Evolutionary conservation across 345 rosid species (phyloP).

Genomic region (Bruguiera sexangula): DNA sequence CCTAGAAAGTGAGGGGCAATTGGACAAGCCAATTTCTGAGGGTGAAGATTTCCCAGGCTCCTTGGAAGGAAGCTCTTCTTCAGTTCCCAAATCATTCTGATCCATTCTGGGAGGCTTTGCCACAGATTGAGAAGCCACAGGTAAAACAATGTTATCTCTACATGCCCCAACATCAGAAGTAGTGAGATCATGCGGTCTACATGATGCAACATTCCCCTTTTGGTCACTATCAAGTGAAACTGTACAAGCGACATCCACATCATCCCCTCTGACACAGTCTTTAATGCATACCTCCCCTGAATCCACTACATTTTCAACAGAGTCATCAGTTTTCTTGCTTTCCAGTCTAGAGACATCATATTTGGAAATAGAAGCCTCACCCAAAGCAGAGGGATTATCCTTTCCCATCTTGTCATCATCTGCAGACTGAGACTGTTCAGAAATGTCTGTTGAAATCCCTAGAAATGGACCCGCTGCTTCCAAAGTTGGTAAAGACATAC

Average conservation of each 20-base stretch:
- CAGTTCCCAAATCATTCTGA: constrained; percentile 9
- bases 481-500: constrained; percentile 7
- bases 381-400: constrained; percentile 12
- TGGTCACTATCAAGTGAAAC: constrained; percentile 6
- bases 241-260: constrained; percentile 1
- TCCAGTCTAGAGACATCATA: constrained; percentile 23
- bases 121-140: constrained; percentile 12
- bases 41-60: constrained; percentile 16
- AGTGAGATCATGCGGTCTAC: constrained; percentile 14
- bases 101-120: constrained; percentile 7
- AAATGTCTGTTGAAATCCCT: constrained; percentile 20
- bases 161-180: constrained; percentile 11
- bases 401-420: constrained; percentile 11
- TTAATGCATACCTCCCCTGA: constrained; percentile 10
- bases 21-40: constrained; percentile 9
- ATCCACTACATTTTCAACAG: constrained; percentile 20
- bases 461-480: constrained; percentile 24
- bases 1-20: neutral
- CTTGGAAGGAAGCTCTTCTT: constrained; percentile 12
- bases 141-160: constrained; percentile 5
- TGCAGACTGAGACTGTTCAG: constrained; percentile 14
- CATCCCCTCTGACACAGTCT: neutral
- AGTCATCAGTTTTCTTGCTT: constrained; percentile 18
- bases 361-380: constrained; percentile 21
- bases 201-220: constrained; percentile 12